Percentiles rank a stretch among this genome's conserved stretches.
These are phyloP conservation scores for Miscanthus lutarioriparius DNA, from an alignment of 176 grass and related monocot genomes.

Conservation along the genomic window DNA sequence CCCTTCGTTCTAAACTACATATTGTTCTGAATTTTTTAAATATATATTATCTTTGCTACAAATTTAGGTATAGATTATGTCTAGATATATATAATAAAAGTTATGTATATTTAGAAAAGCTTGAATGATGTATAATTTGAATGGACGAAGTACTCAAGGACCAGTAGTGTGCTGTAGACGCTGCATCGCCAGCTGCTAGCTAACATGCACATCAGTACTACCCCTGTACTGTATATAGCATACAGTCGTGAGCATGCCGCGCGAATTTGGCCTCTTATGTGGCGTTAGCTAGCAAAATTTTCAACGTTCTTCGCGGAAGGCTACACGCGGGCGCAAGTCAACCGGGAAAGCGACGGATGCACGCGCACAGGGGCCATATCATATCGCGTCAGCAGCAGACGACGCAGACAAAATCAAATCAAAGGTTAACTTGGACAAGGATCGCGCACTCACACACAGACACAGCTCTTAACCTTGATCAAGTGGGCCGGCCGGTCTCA, in stretches of 20 bases:
- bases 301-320: slow-evolving; percentile 44
- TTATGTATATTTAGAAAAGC: too few species aligned
- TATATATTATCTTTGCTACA: too few species aligned
- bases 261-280: slow-evolving; percentile 28
- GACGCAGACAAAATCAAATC: not conserved
- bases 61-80: too few species aligned
- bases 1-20: too few species aligned
- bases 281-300: slow-evolving; percentile 18
- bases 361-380: not conserved
- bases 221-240: not conserved
- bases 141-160: not conserved
- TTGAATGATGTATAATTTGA: too few species aligned
- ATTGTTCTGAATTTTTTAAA: too few species aligned
- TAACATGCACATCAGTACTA: not conserved
- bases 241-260: not conserved
- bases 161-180: not conserved
- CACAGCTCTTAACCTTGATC: slow-evolving; percentile 1
- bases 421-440: slow-evolving; percentile 33
- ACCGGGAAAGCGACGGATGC: slow-evolving; percentile 40
- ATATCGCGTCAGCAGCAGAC: slow-evolving; percentile 24
- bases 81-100: too few species aligned
- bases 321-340: slow-evolving; percentile 26
- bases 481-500: slow-evolving; percentile 5
- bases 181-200: not conserved
- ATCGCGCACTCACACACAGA: slow-evolving; percentile 15